phyloP scores from a whole-genome alignment of 2,329 filamentous ascomycete species.

The Epichloe scottii region DNA sequence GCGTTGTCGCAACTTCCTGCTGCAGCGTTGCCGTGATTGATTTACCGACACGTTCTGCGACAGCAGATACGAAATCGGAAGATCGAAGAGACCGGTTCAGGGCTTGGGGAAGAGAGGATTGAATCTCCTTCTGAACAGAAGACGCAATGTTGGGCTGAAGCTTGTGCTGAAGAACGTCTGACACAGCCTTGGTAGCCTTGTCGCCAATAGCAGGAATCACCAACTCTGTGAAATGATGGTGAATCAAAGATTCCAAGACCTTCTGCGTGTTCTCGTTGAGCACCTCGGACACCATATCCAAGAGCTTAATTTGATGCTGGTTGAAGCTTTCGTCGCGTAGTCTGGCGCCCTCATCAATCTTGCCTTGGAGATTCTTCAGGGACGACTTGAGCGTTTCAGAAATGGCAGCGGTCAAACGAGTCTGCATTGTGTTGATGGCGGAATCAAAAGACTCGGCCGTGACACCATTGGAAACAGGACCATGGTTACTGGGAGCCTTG shows the following conservation, averaged over 20 bases:
- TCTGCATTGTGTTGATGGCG: constrained; percentile 42
- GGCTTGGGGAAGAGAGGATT: constrained; percentile 56
- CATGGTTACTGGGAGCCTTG: constrained; percentile 17
- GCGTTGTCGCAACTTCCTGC: constrained; percentile 47
- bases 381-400: constrained; percentile 41
- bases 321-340: constrained; percentile 39
- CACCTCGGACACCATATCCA: constrained; percentile 46
- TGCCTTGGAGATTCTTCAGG: constrained; percentile 48
- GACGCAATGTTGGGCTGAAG: constrained; percentile 55
- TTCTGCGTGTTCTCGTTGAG: constrained; percentile 54
- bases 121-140: constrained; percentile 60
- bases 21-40: constrained; percentile 58
- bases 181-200: constrained; percentile 53
- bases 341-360: constrained; percentile 51
- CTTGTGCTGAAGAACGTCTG: constrained; percentile 57
- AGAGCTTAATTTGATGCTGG: constrained; percentile 38
- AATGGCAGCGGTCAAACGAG: constrained; percentile 35
- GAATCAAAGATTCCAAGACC: constrained; percentile 65
- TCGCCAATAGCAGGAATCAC: constrained; percentile 65
- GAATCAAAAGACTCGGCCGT: constrained; percentile 37
- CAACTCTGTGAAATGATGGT: constrained; percentile 58
- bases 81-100: constrained; percentile 45
- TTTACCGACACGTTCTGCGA: constrained; percentile 56
- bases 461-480: constrained; percentile 16
- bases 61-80: constrained; percentile 56